Evolutionary conservation across 106 monocot genomes (phyloP).

Genomic region (Agapanthus africanus): DNA sequence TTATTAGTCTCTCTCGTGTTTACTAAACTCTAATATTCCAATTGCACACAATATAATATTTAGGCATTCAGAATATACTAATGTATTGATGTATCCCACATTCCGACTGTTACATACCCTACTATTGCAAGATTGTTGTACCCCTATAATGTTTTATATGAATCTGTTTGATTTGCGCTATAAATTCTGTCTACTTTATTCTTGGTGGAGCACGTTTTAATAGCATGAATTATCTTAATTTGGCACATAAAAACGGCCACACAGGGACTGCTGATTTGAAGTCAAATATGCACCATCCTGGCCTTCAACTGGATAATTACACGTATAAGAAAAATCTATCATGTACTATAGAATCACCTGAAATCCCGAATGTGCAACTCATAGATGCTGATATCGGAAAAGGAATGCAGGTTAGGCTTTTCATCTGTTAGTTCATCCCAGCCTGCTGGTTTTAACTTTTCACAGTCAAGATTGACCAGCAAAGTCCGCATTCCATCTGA

Average conservation of each 20-base stretch:
- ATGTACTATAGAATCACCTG: constrained; percentile 26
- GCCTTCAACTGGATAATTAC: background rate
- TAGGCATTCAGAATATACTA: no score
- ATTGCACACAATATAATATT: no score
- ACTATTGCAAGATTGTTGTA: background rate
- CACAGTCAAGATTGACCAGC: constrained; percentile 52
- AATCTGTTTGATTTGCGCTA: background rate
- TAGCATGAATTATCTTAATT: no score
- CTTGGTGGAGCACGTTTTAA: background rate
- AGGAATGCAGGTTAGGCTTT: constrained; percentile 59
- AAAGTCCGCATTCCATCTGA: constrained; percentile 59
- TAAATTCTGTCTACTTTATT: background rate
- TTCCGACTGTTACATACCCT: no score
- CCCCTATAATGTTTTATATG: background rate
- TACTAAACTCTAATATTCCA: background rate
- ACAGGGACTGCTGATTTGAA: no score
- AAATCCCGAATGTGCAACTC: constrained; percentile 84
- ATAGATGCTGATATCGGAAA: constrained; percentile 79
- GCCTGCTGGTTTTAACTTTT: constrained; percentile 51
- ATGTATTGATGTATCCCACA: no score
- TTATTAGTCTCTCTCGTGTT: background rate
- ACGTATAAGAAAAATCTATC: background rate
- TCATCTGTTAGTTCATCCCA: constrained; percentile 70
- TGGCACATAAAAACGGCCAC: no score
- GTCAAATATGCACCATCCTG: background rate